phyloP scores from a whole-genome alignment of 2,329 filamentous ascomycete genomes.

The Monilinia polystroma region DNA sequence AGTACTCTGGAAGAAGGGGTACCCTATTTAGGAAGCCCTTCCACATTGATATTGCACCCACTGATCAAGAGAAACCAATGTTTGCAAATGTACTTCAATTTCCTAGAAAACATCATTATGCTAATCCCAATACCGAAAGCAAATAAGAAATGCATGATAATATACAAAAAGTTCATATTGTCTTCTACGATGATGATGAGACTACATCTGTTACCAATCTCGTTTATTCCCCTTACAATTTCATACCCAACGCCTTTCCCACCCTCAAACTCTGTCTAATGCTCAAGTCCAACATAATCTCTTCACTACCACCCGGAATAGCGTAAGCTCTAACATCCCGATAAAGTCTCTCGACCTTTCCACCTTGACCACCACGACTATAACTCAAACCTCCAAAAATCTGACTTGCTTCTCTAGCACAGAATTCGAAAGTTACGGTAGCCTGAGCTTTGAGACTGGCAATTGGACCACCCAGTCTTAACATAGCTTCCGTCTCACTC shows the following conservation, averaged over 20 bases:
- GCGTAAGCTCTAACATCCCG: conserved; percentile 94
- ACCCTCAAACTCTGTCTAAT: conserved; percentile 89
- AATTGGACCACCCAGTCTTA: conserved; percentile 91
- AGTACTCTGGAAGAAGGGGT: too few species aligned
- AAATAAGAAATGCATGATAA: background rate
- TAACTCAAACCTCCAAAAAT: conserved; percentile 96
- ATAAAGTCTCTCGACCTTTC: conserved; percentile 91
- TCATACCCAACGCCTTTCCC: conserved; percentile 91
- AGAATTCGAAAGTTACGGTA: conserved; percentile 96
- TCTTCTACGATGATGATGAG: background rate
- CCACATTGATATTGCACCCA: too few species aligned
- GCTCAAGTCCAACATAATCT: conserved; percentile 98
- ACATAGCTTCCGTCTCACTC: conserved; percentile 92
- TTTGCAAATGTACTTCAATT: background rate
- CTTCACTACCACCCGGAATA: conserved; percentile 91
- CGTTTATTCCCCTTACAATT: conserved; percentile 57
- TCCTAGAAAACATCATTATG: background rate
- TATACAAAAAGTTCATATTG: conserved; percentile 4
- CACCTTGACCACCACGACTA: conserved; percentile 89
- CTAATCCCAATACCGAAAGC: background rate
- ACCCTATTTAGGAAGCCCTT: too few species aligned
- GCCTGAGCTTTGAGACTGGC: conserved; percentile 91
- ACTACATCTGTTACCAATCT: background rate
- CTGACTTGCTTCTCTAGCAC: conserved; percentile 91
- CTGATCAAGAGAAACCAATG: background rate